phyloP scores from a whole-genome alignment of 768 basidiomycete genomes.

The Xerocomus spinulosus region DNA sequence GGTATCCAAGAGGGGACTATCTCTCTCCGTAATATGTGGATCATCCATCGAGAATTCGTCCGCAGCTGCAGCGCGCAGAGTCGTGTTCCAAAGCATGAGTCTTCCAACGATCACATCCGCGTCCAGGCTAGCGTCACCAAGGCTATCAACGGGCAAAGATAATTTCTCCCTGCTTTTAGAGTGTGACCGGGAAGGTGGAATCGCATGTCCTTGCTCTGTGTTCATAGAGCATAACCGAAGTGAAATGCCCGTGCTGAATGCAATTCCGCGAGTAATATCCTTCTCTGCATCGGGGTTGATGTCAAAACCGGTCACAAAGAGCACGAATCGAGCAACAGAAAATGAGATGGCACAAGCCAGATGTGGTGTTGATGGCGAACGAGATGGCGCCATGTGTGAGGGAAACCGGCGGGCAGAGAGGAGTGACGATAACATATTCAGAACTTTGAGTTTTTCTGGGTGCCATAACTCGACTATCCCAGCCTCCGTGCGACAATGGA shows the following conservation, averaged over 20 bases:
- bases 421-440: conserved; percentile 47
- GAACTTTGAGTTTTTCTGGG: conserved; percentile 47
- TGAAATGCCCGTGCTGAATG: conserved; percentile 50
- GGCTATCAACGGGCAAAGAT: conserved; percentile 47
- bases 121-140: conserved; percentile 41
- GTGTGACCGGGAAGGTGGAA: conserved; percentile 26
- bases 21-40: conserved; percentile 51
- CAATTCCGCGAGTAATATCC: conserved; percentile 66
- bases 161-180: conserved; percentile 50
- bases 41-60: conserved; percentile 67
- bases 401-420: conserved; percentile 23
- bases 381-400: conserved; percentile 7
- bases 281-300: conserved; percentile 67
- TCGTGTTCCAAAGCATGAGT: conserved; percentile 43
- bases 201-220: conserved; percentile 12
- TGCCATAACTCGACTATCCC: conserved; percentile 69
- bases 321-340: conserved; percentile 55
- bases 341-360: conserved; percentile 52
- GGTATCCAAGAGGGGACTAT: conserved; percentile 40
- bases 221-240: conserved; percentile 52
- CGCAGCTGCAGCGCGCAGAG: conserved; percentile 58
- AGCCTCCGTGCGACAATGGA: conserved; percentile 50
- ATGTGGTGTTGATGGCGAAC: conserved; percentile 40
- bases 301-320: conserved; percentile 75
- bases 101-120: conserved; percentile 41